A percentile compares a stretch with the other conserved stretches of the same genome.
Evolutionary conservation across 2,329 filamentous ascomycete species (phyloP).

Genomic region (Claviceps sorghi): DNA sequence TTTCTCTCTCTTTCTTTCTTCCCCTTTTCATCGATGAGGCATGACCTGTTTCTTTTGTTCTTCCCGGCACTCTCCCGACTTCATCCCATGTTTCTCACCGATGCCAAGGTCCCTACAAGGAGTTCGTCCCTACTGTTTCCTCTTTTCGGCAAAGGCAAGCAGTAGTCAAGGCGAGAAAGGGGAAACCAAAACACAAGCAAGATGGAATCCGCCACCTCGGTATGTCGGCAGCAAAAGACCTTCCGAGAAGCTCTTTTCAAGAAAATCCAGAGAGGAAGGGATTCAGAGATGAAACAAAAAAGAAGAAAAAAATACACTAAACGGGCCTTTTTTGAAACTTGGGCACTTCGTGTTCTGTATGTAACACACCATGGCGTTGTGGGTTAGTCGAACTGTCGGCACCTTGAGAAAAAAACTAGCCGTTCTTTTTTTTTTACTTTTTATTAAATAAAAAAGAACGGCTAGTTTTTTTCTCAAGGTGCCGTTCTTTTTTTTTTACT

Average conservation of each 20-base stretch:
- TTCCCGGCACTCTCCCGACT: not conserved
- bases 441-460: not conserved
- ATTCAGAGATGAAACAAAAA: not conserved
- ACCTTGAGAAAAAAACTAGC: conserved; percentile 10
- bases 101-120: not conserved
- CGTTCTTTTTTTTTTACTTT: not conserved
- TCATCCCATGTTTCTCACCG: not conserved
- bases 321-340: conserved; percentile 7
- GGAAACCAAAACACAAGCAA: not conserved
- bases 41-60: not conserved
- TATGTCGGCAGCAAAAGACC: no score
- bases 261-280: not conserved
- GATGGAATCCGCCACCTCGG: not conserved
- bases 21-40: not conserved
- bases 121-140: not conserved
- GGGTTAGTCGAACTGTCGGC: conserved; percentile 18
- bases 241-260: no score
- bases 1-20: no score
- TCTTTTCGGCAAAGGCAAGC: not conserved
- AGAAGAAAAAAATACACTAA: conserved; percentile 5
- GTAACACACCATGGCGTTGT: conserved; percentile 23
- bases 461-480: conserved; percentile 10
- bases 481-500: conserved; percentile 7
- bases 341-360: conserved; percentile 20
- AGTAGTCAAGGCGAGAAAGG: not conserved